Conservation (phyloP, 2,329 filamentous ascomycete genomes). For the Arthrobotrys sinensis region DNA sequence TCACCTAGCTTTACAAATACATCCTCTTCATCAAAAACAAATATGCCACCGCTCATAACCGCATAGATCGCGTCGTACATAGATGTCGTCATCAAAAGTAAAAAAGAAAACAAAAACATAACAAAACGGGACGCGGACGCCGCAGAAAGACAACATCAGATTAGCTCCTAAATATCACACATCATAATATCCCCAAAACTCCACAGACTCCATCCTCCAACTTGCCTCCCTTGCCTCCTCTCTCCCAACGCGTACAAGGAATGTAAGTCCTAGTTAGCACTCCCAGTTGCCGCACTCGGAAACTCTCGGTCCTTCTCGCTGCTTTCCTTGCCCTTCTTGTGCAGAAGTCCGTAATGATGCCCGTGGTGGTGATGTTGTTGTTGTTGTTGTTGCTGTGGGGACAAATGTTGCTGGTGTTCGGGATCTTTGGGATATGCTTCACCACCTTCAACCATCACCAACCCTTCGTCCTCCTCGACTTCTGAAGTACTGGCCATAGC, state of each 20-base stretch:
- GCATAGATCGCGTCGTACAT: not conserved
- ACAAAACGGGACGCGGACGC: not conserved
- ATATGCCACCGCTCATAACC: not conserved
- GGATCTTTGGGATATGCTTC: constrained; percentile 14
- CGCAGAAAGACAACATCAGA: not conserved
- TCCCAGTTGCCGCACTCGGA: constrained; percentile 22
- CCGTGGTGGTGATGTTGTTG: constrained; percentile 21
- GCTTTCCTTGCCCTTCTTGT: constrained; percentile 17
- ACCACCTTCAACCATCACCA: constrained; percentile 27
- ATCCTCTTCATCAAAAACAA: not conserved
- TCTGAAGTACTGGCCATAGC: constrained; percentile 58
- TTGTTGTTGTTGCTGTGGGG: constrained; percentile 6
- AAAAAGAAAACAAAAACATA: not conserved
- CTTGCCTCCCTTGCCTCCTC: constrained; percentile 13
- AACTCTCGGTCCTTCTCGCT: constrained; percentile 29
- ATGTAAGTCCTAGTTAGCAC: constrained; percentile 57
- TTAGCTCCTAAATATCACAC: constrained; percentile 19
- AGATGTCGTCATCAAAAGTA: not conserved
- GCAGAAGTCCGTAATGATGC: constrained; percentile 12
- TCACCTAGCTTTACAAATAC: not conserved
- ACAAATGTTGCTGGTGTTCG: constrained; percentile 13
- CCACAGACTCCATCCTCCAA: constrained; percentile 40
- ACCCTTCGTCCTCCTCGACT: constrained; percentile 48
- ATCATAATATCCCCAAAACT: constrained; percentile 53
- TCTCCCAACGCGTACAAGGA: constrained; percentile 29